phyloP scores from a whole-genome alignment of 2,329 filamentous ascomycete species.

The Rhexocercosporidium sp. region DNA sequence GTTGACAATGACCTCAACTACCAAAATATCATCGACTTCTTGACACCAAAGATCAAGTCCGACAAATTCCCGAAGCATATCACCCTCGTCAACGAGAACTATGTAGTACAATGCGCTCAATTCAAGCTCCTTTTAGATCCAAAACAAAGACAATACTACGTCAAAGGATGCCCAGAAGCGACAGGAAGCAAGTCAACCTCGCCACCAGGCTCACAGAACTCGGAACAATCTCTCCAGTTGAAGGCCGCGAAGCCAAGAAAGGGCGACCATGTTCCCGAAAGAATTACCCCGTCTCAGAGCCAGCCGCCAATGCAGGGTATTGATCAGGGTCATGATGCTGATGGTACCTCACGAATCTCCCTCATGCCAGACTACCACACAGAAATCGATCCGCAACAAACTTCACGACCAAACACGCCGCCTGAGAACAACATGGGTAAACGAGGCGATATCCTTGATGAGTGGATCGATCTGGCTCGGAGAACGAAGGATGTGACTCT shows the following conservation, averaged over 20 bases:
- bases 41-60: constrained; percentile 45
- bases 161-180: constrained; percentile 39
- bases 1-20: constrained; percentile 74
- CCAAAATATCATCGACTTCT: constrained; percentile 62
- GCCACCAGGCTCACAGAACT: constrained; percentile 10
- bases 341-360: constrained; percentile 11
- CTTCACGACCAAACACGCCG: constrained; percentile 9
- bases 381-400: constrained; percentile 13
- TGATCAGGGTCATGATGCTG: not conserved
- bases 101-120: constrained; percentile 70
- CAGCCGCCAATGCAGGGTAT: constrained; percentile 35
- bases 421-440: not conserved
- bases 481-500: constrained; percentile 64
- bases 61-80: constrained; percentile 45
- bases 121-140: constrained; percentile 64
- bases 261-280: constrained; percentile 47
- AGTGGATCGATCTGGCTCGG: constrained; percentile 67
- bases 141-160: constrained; percentile 61
- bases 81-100: constrained; percentile 69
- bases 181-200: not conserved
- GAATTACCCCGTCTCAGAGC: constrained; percentile 46
- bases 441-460: constrained; percentile 62
- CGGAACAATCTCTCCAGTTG: constrained; percentile 48
- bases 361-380: constrained; percentile 1
- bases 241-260: constrained; percentile 52